These are phyloP conservation scores for Tolypocladium tundrense DNA, from an alignment of 2,329 filamentous ascomycete genomes.

Conservation along the genomic window DNA sequence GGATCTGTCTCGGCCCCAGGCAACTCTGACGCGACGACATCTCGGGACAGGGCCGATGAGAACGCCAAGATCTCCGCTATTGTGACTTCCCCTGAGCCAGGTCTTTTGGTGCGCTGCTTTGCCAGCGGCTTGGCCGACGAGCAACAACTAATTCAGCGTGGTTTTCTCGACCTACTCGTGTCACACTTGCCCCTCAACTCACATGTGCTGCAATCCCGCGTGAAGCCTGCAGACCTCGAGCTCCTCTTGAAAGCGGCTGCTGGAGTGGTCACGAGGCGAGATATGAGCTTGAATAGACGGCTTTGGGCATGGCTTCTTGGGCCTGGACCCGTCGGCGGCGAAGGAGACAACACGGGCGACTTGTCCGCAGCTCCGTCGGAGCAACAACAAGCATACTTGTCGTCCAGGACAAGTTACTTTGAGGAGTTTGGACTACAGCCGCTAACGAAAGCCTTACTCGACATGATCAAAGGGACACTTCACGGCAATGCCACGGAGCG, in stretches of 20 bases:
- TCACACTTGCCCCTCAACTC: conserved; percentile 82
- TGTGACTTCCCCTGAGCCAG: conserved; percentile 83
- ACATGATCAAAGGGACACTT: conserved; percentile 53
- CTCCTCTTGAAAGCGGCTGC: conserved; percentile 71
- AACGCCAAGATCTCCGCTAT: conserved; percentile 45
- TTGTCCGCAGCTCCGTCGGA: conserved; percentile 32
- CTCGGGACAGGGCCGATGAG: conserved; percentile 5
- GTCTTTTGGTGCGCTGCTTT: conserved; percentile 82
- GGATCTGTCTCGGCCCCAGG: conserved; percentile 6
- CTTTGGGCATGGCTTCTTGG: conserved; percentile 96
- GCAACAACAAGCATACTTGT: conserved; percentile 33
- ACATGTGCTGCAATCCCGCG: conserved; percentile 63
- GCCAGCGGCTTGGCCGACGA: conserved; percentile 80
- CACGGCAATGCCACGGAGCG: conserved; percentile 42
- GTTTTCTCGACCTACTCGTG: conserved; percentile 86
- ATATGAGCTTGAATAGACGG: conserved; percentile 92
- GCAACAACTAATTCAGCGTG: conserved; percentile 84
- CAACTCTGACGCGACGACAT: conserved; percentile 2
- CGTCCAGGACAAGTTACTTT: conserved; percentile 70
- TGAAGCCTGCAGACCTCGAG: conserved; percentile 67
- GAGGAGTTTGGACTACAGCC: conserved; percentile 66
- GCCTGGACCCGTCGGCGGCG: conserved; percentile 47
- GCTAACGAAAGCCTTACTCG: conserved; percentile 63
- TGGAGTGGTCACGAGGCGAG: conserved; percentile 78
- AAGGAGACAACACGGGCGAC: conserved; percentile 37